Base-by-base conservation (phyloP, 1,139 yeast species). In the Yamadazyma sp. region DNA sequence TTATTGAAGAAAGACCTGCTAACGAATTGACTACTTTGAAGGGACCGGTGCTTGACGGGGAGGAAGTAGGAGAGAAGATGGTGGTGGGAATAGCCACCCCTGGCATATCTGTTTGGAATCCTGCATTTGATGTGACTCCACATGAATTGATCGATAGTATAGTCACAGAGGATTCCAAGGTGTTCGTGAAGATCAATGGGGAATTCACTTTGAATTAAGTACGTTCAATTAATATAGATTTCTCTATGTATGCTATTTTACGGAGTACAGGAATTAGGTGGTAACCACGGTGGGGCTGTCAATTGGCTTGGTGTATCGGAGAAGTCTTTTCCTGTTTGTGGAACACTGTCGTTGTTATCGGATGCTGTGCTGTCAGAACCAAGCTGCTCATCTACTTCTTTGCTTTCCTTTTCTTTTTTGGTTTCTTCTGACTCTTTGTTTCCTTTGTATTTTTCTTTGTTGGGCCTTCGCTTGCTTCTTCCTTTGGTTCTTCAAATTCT, bases 51-150 rank as follows among this genome's bases (percentile, higher is more conserved):
- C 47, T 73, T 6, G 60, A 58, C 2, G 59, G 64, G 18, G 68
- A 68, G 2, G 42, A 38, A 4, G 57, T 65, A 2, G 73, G 77
- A 21, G 80, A 76, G 4, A 78, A 76, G 43, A 24, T 51, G 5
- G 66, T 69, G 23, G 86, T 88, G n/a, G 86, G 87, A 23, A 76
- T 86, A 40, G 96, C 96, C 0, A 94, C 97, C 2, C 86, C 86
- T 2, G 86, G 85, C 0, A 85, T 90, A 28, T 68, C 74, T 3
- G 96, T 88, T 1, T 92, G 97, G 97, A 92, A 92, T 54, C 98
- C 98, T 1, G 86, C 97, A 0, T 92, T 92, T 53, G 98, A 92
- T 57, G 90, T 92, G 10, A 88, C 97, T 6, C 96, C 96, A 0
- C 80, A 82, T 52, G 73, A 72, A 33, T 67, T 84, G 34, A 88